Evolutionary conservation across 225 moss, liverwort and hornwort genomes (phyloP).

Genomic region (Pseudoscleropodium purum): DNA sequence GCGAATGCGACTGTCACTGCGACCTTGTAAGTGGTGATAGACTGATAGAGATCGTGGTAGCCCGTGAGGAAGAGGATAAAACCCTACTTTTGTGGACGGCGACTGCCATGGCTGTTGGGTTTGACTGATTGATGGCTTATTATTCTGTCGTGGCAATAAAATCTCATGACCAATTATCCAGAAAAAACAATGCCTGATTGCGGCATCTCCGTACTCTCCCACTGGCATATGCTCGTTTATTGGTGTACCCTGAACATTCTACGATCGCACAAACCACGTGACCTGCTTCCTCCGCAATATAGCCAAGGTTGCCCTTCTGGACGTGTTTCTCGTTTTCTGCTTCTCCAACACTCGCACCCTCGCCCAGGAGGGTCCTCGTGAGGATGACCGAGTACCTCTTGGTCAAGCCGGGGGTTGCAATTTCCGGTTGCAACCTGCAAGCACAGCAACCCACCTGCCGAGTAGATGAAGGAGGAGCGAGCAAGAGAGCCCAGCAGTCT

Average conservation of each 20-base stretch:
- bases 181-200: neutral
- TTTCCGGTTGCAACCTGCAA: neutral
- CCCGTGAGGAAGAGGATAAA: neutral
- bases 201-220: neutral
- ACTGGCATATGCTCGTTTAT: neutral
- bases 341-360: neutral
- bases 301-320: neutral
- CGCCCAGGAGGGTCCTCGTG: neutral
- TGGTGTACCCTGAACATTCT: neutral
- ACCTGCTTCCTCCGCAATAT: neutral
- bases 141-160: neutral
- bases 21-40: neutral
- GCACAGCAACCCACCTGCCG: neutral
- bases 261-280: neutral
- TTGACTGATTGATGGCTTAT: too few relatives aligned
- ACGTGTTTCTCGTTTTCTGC: neutral
- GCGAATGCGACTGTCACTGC: neutral
- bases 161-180: neutral
- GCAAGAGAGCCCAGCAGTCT: neutral
- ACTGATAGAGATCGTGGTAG: neutral
- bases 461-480: neutral
- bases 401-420: neutral
- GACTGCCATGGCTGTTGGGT: neutral
- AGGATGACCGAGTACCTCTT: neutral
- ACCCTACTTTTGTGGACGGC: neutral